A percentile compares a stretch with the other conserved stretches of the same genome.
phyloP scores from a whole-genome alignment of 192 early-diverging fungal genomes.

The Podila verticillata region DNA sequence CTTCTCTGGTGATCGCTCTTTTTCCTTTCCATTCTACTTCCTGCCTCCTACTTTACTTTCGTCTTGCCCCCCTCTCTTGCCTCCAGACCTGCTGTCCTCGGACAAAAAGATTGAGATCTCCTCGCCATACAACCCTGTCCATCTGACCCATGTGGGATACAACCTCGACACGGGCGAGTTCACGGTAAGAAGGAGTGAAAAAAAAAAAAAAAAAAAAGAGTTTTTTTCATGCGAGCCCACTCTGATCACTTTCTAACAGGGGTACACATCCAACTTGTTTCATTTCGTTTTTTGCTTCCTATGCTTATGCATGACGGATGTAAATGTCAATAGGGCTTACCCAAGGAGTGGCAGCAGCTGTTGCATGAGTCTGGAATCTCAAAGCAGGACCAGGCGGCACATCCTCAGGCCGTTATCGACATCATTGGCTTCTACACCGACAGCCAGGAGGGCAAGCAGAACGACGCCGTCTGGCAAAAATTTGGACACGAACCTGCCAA shows the following conservation, averaged over 20 bases:
- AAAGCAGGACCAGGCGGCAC: constrained; percentile 92
- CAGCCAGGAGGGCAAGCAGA: constrained; percentile 48
- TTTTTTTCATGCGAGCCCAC: not conserved
- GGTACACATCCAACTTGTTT: too few species aligned
- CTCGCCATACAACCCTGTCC: constrained; percentile 94
- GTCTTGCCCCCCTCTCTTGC: not conserved
- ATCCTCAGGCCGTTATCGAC: constrained; percentile 93
- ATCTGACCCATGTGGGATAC: constrained; percentile 98
- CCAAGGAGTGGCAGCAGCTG: constrained; percentile 93
- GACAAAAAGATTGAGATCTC: constrained; percentile 91
- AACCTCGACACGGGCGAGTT: constrained; percentile 97
- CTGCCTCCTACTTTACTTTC: not conserved
- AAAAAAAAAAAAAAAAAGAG: not conserved
- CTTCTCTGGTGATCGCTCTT: not conserved
- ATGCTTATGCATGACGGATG: not conserved
- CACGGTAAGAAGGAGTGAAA: constrained; percentile 60
- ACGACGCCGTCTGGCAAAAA: constrained; percentile 61
- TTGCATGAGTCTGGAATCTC: constrained; percentile 95
- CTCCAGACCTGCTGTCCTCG: constrained; percentile 63
- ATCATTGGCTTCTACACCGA: constrained; percentile 89
- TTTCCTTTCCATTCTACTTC: not conserved
- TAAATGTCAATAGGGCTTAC: constrained; percentile 78
- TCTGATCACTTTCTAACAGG: not conserved
- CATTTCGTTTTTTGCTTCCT: not conserved
- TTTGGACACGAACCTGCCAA: constrained; percentile 35